Evolutionary conservation across 768 basidiomycete species (phyloP).

Genomic region (Candolleomyces aberdarensis): DNA sequence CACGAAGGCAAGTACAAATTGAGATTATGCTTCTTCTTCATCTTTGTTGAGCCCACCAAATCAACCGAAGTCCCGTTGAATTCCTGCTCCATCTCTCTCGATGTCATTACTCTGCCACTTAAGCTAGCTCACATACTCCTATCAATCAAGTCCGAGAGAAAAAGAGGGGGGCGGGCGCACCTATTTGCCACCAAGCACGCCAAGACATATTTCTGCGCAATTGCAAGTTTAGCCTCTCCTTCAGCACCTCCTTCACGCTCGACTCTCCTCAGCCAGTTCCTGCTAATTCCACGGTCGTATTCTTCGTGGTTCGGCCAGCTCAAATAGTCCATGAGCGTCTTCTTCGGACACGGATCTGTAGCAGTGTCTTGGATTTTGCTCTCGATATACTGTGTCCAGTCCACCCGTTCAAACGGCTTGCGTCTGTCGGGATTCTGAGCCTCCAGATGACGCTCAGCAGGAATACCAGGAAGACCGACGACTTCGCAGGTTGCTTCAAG

Average conservation of each 20-base stretch:
- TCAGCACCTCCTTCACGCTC: conserved; percentile 35
- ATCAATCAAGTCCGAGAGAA: too few species aligned
- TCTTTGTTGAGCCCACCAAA: conserved; percentile 1
- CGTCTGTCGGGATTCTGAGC: neutral
- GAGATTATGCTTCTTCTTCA: conserved; percentile 24
- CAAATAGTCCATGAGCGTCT: conserved; percentile 38
- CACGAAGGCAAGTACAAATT: conserved; percentile 68
- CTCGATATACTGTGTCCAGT: conserved; percentile 64
- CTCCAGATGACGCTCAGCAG: neutral
- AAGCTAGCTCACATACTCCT: conserved; percentile 21
- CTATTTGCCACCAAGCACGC: conserved; percentile 75
- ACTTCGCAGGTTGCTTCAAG: conserved; percentile 75
- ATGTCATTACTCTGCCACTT: conserved; percentile 67
- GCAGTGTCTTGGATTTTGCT: neutral
- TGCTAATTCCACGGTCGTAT: conserved; percentile 65
- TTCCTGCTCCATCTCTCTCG: conserved; percentile 69
- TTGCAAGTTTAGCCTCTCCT: conserved; percentile 37
- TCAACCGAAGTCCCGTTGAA: conserved; percentile 47
- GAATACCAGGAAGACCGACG: conserved; percentile 39
- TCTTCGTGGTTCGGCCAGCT: conserved; percentile 73
- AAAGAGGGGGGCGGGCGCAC: conserved; percentile 26
- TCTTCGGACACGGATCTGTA: conserved; percentile 10
- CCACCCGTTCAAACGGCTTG: conserved; percentile 39
- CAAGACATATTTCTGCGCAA: conserved; percentile 63
- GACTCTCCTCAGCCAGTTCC: conserved; percentile 53